Evolutionary conservation across 345 rosid genomes (phyloP).

Genomic region (Melastoma malabathricum): DNA sequence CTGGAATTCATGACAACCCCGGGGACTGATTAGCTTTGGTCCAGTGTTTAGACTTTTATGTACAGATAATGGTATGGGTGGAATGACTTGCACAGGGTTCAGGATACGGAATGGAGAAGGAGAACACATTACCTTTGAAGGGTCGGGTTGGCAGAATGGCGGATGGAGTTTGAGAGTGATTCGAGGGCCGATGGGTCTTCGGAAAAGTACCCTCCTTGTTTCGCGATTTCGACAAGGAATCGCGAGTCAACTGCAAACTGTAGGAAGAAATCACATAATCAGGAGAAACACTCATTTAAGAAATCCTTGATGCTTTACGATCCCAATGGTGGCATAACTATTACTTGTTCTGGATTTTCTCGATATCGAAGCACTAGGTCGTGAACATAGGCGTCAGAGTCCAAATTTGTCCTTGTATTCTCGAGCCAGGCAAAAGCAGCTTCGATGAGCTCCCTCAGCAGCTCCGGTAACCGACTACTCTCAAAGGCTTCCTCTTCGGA

Average conservation of each 20-base stretch:
- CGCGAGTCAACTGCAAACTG: constrained; percentile 37
- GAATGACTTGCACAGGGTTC: no score
- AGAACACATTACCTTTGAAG: constrained; percentile 35
- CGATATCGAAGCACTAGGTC: constrained; percentile 6
- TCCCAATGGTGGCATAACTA: not conserved
- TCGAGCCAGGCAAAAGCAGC: constrained; percentile 31
- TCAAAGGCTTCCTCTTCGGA: constrained; percentile 26
- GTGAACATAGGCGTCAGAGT: constrained; percentile 6
- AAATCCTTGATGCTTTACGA: not conserved
- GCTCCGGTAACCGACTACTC: constrained; percentile 33
- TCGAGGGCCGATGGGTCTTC: constrained; percentile 20
- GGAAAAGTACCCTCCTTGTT: constrained; percentile 29
- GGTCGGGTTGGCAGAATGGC: constrained; percentile 30
- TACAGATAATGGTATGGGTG: no score
- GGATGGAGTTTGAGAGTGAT: constrained; percentile 21
- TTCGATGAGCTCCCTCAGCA: constrained; percentile 32
- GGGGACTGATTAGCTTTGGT: no score
- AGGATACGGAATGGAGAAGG: not conserved
- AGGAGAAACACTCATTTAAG: not conserved
- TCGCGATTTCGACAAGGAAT: constrained; percentile 33
- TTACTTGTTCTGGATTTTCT: constrained; percentile 22
- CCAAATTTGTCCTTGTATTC: constrained; percentile 20
- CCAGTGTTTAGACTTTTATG: no score
- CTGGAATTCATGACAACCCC: no score
- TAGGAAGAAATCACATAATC: constrained; percentile 1